These are phyloP conservation scores for Colletotrichum sublineola DNA, from an alignment of 2,329 filamentous ascomycete genomes.

Conservation along the genomic window DNA sequence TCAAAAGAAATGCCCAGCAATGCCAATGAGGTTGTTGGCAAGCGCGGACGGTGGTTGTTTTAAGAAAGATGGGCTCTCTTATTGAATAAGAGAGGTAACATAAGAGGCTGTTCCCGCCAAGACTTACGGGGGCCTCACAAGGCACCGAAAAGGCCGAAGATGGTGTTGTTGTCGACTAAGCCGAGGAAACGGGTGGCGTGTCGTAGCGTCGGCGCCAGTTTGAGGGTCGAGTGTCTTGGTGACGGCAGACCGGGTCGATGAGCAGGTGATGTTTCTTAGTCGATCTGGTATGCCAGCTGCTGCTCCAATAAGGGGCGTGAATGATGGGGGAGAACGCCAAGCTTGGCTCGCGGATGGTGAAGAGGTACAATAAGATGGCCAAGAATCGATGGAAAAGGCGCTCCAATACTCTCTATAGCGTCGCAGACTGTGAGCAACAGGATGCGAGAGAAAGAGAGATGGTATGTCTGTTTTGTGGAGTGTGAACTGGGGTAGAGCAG, in stretches of 20 bases:
- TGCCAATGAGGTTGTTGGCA: slow-evolving; percentile 8
- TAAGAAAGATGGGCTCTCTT: slow-evolving; percentile 17
- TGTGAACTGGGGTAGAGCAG: slow-evolving; percentile 3
- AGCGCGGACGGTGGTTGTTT: slow-evolving; percentile 8
- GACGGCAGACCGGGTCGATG: slow-evolving; percentile 22
- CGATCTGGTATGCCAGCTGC: slow-evolving; percentile 22
- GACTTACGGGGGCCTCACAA: slow-evolving; percentile 36
- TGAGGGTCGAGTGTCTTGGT: slow-evolving; percentile 17
- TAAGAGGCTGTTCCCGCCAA: slow-evolving; percentile 39
- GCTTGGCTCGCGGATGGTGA: slow-evolving; percentile 16
- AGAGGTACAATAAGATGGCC: background rate
- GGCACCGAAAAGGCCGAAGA: slow-evolving; percentile 29
- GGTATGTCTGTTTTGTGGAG: background rate
- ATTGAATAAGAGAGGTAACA: slow-evolving; percentile 16
- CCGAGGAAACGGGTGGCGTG: slow-evolving; percentile 25
- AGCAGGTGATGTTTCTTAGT: slow-evolving; percentile 36
- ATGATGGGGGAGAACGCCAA: slow-evolving; percentile 9
- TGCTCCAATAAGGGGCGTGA: background rate
- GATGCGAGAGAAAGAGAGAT: slow-evolving; percentile 15
- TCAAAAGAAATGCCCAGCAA: slow-evolving; percentile 7
- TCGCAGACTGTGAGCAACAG: slow-evolving; percentile 1
- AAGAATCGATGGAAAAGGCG: slow-evolving; percentile 6
- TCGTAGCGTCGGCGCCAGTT: slow-evolving; percentile 27
- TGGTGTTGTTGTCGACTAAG: slow-evolving; percentile 33
- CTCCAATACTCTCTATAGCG: background rate